A percentile compares a stretch with the other conserved stretches of the same genome.
Evolutionary conservation across 371 early-diverging fungal species (phyloP).

Genomic region (Coemansia sp.): DNA sequence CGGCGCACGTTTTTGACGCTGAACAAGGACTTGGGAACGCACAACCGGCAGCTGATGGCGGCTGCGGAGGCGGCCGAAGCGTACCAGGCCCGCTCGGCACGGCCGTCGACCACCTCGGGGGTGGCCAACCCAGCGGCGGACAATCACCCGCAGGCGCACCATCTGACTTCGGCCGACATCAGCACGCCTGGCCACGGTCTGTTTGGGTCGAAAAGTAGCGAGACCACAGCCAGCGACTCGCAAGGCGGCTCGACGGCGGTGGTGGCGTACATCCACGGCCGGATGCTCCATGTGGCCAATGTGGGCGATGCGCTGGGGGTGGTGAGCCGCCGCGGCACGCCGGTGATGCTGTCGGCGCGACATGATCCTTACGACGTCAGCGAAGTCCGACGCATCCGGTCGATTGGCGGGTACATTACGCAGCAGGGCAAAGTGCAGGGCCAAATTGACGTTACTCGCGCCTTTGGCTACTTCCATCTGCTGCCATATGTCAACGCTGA

Average conservation of each 20-base stretch:
- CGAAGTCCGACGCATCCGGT: constrained; percentile 78
- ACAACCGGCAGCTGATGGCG: constrained; percentile 44
- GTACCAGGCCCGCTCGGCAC: constrained; percentile 55
- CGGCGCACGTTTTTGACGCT: constrained; percentile 74
- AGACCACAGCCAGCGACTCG: constrained; percentile 34
- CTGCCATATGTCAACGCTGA: constrained; percentile 85
- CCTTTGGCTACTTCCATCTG: constrained; percentile 84
- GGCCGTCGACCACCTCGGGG: constrained; percentile 7
- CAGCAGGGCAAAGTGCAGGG: constrained; percentile 73
- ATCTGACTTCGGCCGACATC: constrained; percentile 22
- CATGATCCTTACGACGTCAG: constrained; percentile 70
- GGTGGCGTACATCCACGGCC: constrained; percentile 78
- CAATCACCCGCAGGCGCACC: constrained; percentile 5
- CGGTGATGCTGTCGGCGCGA: constrained; percentile 70
- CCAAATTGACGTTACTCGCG: constrained; percentile 73
- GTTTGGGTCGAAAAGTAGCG: constrained; percentile 21
- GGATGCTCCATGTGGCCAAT: constrained; percentile 82
- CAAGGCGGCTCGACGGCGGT: constrained; percentile 54
- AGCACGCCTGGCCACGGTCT: constrained; percentile 29
- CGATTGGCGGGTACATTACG: constrained; percentile 81
- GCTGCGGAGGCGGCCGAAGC: constrained; percentile 66
- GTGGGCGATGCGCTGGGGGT: constrained; percentile 89
- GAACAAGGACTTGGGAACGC: constrained; percentile 72
- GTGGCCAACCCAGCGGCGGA: neutral
- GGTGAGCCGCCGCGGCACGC: constrained; percentile 73